Evolutionary conservation across 257 asterid genomes (phyloP).

Genomic region (Przewalskia tangutica): DNA sequence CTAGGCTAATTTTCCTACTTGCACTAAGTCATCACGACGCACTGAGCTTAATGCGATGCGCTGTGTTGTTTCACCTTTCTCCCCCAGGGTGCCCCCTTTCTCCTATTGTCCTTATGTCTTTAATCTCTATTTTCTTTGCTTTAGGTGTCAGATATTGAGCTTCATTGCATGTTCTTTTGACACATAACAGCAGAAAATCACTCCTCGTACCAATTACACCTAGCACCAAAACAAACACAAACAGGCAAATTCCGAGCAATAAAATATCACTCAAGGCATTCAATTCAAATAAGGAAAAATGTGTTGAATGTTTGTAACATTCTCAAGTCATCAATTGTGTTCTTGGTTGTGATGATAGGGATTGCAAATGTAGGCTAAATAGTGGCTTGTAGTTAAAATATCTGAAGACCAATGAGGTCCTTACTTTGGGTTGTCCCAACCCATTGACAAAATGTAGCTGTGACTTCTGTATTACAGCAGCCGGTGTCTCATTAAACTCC

Average conservation of each 20-base stretch:
- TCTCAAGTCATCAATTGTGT: neutral
- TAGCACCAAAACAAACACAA: neutral
- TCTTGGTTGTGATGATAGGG: neutral
- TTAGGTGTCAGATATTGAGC: too few relatives aligned
- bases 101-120: too few relatives aligned
- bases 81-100: too few relatives aligned
- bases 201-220: neutral
- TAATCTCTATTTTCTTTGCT: too few relatives aligned
- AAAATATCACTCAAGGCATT: neutral
- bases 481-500: neutral
- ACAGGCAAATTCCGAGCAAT: neutral
- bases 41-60: neutral
- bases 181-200: neutral
- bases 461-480: neutral
- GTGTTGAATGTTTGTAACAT: neutral
- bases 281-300: neutral
- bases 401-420: neutral
- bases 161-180: too few relatives aligned
- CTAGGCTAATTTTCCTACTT: neutral
- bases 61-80: too few relatives aligned
- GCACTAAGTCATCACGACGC: neutral
- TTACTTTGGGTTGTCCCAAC: neutral
- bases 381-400: neutral
- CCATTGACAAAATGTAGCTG: neutral
- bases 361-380: neutral